Base-by-base conservation (phyloP, 73 alveolate species). In the Paramecium biaurelia region DNA sequence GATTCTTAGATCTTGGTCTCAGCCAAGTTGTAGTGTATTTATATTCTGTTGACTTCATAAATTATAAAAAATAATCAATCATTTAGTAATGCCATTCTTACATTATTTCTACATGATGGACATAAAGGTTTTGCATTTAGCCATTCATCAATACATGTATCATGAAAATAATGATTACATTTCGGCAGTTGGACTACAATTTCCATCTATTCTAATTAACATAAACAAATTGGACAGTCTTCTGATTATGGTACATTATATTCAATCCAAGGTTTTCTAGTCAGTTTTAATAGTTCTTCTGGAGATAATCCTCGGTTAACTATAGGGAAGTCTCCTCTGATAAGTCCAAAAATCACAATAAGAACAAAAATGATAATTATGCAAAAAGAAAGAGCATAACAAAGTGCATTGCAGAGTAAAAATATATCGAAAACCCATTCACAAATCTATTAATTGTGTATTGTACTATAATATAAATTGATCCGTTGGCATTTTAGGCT, bases 61-160 rank as follows among this genome's bases (percentile, higher is more conserved):
- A 63, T 53, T 53, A 53, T 53, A 15, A 53, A 63, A 23, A 63
- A 63, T 63, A 28, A 72, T 72, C 86, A 72, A 72, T 35, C 35
- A 18, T 30, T 37, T 20, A 72, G 86, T 42, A 41, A 45, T 41
- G 90, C 90, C 28, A 79, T 18, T 34, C 90, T 79, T 0, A 79
- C 56, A 47, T 79, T 79, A 45, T 79, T 79, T 24, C 90, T 21
- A 92, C 72, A 82, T 63, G 49, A 68, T 30, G 93, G 93, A 68
- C 93, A 88, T 11, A 18, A 34, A 24, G 93, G 79, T 57, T 63
- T 14, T 15, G 49, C 24, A 37, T 82, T 21, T 7, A 88, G 92
- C 93, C 93, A 88, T 41, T 70, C 76, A 30, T 88, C 93, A 21
- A 88, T 57, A 57, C 93, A 88, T 4, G 45, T 67, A 21, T 30